Evolutionary conservation across 371 early-diverging fungal species (phyloP).

Genomic region (Coemansia sp.): DNA sequence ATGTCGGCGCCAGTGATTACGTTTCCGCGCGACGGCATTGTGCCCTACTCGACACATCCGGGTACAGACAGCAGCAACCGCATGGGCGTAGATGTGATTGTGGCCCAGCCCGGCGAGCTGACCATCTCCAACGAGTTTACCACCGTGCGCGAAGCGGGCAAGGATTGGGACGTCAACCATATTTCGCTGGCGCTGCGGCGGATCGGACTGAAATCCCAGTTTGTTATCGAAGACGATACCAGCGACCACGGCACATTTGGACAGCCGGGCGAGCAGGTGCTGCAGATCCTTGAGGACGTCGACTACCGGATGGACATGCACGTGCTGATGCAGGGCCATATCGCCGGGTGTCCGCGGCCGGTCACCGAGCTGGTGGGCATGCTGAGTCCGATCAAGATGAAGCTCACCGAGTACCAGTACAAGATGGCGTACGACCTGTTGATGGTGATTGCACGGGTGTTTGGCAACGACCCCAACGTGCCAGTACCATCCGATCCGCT

Average conservation of each 20-base stretch:
- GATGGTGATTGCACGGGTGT: conserved; percentile 59
- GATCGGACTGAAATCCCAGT: conserved; percentile 57
- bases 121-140: conserved; percentile 74
- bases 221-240: conserved; percentile 23
- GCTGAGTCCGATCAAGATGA: conserved; percentile 76
- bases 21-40: conserved; percentile 68
- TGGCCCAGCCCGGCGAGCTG: conserved; percentile 86
- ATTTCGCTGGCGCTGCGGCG: conserved; percentile 58
- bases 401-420: conserved; percentile 79
- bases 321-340: conserved; percentile 34
- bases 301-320: conserved; percentile 68
- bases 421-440: conserved; percentile 66
- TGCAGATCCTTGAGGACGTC: conserved; percentile 82
- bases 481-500: conserved; percentile 20
- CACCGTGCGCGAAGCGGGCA: conserved; percentile 39
- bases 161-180: conserved; percentile 48
- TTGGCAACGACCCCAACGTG: conserved; percentile 48
- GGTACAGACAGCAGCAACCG: conserved; percentile 15
- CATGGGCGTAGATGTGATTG: conserved; percentile 55
- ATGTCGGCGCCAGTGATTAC: conserved; percentile 89
- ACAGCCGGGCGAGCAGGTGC: conserved; percentile 48
- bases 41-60: conserved; percentile 41
- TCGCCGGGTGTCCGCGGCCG: conserved; percentile 48
- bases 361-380: conserved; percentile 61
- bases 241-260: conserved; percentile 42